Percentiles rank a stretch among this genome's conserved stretches.
These are phyloP conservation scores for Ascochyta clinopodiicola DNA, from an alignment of 2,329 filamentous ascomycete genomes.

Conservation along the genomic window DNA sequence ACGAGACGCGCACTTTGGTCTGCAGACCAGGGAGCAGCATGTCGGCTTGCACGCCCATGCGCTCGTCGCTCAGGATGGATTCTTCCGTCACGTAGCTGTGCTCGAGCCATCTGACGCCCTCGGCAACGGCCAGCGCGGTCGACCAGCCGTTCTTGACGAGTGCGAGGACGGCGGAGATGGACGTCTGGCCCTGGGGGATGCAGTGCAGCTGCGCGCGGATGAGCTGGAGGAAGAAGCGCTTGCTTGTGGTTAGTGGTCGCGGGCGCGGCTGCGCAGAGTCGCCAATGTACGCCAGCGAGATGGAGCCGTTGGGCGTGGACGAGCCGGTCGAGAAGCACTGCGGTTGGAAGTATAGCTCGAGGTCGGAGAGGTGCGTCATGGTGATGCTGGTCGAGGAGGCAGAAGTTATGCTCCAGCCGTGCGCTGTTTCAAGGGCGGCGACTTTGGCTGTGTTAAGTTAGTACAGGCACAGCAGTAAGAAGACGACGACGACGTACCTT, in stretches of 20 bases:
- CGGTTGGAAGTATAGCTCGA: conserved; percentile 76
- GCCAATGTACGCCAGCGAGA: conserved; percentile 75
- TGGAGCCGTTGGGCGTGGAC: conserved; percentile 55
- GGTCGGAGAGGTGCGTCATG: conserved; percentile 74
- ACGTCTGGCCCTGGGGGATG: conserved; percentile 64
- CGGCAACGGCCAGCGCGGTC: conserved; percentile 64
- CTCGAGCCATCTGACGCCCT: conserved; percentile 67
- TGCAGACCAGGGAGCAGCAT: conserved; percentile 69
- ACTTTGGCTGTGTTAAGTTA: conserved; percentile 65
- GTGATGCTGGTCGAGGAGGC: conserved; percentile 68
- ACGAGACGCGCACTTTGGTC: conserved; percentile 71
- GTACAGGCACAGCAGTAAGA: conserved; percentile 11
- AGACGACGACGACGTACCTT: conserved; percentile 61
- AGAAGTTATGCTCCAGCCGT: conserved; percentile 74
- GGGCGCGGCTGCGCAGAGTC: conserved; percentile 62
- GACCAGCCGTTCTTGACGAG: conserved; percentile 71
- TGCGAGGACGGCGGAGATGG: conserved; percentile 63
- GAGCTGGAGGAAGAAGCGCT: conserved; percentile 76
- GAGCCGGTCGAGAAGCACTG: conserved; percentile 61
- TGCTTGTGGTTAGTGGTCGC: conserved; percentile 66
- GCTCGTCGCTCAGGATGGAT: conserved; percentile 68
- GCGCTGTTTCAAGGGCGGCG: conserved; percentile 67
- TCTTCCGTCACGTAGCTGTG: conserved; percentile 70
- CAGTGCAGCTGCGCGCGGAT: conserved; percentile 72
- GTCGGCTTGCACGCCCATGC: conserved; percentile 66